Evolutionary conservation across 1,139 yeast genomes (phyloP), one percentile per base, ranked within the genome.

Genomic region (Yamadazyma blattariae): DNA sequence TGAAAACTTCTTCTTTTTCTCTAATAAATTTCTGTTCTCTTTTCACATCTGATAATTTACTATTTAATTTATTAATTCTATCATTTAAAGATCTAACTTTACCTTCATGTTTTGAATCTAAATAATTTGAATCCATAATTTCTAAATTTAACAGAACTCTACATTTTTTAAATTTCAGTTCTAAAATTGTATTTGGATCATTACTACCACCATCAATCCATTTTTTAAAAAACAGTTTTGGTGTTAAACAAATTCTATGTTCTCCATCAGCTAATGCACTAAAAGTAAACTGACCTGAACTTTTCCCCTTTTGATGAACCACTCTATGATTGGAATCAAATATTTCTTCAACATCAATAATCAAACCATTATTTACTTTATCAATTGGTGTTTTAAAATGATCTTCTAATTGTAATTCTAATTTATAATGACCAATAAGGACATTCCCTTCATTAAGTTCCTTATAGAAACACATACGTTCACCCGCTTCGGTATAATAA

Each of bases 181-280:
- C 64, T 25, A 37, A 34, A 2, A 44, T 27, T 2, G 44, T 39
- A 8, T 32, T 18, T 6, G 48, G 46, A 33, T 45, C 44, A 14
- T 34, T 23, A 12, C 44, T 40, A 7, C 46, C 48, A 13, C 46
- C 48, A 12, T 39, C 32, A 20, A 21, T 13, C 61, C 59, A 54
- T 26, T 44, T 45, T 28, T 39, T 44, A 32, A 40, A 46, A 36
- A 74, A 74, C 25, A 77, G 68, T 45, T 77, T 72, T 4, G 88
- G 83, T 39, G 80, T 78, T 49, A 82, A 67, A 59, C 94, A 84
- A 32, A 84, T 71, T 48, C 76, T 65, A 61, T 84, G 92, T 51
- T 81, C 86, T 29, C 94, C 94, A 24, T 79, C 67, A 33, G 79
- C 88, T 32, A 78, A 64, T 1, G 90, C 82, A 21, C 79, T 74